Evolutionary conservation across 352 stramenopile genomes (phyloP).

Genomic region (Globisporangium nagaii): DNA sequence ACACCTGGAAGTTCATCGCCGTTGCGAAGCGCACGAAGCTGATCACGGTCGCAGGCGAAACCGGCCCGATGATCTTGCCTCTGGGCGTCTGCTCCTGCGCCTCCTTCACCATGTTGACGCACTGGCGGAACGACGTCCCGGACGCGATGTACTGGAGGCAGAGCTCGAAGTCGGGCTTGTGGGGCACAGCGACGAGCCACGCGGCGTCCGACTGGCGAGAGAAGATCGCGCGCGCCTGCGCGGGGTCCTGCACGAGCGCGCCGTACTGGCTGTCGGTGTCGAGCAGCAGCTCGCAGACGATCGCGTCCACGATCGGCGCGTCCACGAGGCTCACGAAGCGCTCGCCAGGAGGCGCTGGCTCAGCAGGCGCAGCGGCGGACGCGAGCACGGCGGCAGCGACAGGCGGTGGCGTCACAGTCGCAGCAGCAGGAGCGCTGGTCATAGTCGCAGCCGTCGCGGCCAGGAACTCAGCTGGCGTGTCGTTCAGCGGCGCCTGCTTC

Average conservation of each 20-base stretch:
- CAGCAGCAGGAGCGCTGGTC: too few relatives aligned
- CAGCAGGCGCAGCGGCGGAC: too few relatives aligned
- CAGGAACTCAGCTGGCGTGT: too few relatives aligned
- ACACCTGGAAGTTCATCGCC: conserved; percentile 14
- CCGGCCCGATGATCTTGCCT: not conserved
- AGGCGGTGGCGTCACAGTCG: too few relatives aligned
- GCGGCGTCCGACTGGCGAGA: not conserved
- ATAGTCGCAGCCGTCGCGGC: too few relatives aligned
- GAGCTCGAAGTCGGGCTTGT: conserved; percentile 7
- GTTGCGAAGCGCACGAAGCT: conserved; percentile 7
- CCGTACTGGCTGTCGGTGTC: conserved; percentile 7
- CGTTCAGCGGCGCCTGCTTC: too few relatives aligned
- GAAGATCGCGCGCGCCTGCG: conserved; percentile 4
- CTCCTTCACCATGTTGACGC: conserved; percentile 3
- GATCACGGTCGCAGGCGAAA: not conserved
- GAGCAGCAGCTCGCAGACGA: conserved; percentile 10
- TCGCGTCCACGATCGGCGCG: conserved; percentile 10
- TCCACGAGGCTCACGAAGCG: conserved; percentile 8
- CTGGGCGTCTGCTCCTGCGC: conserved; percentile 1
- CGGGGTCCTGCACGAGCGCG: conserved; percentile 6
- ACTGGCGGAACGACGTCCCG: conserved; percentile 5
- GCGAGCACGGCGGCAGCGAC: too few relatives aligned
- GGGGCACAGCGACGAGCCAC: conserved; percentile 3
- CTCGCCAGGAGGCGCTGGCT: not conserved
- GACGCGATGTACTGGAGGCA: conserved; percentile 6